phyloP scores from a whole-genome alignment of 2,329 filamentous ascomycete species.

The Aspergillus vadensis region DNA sequence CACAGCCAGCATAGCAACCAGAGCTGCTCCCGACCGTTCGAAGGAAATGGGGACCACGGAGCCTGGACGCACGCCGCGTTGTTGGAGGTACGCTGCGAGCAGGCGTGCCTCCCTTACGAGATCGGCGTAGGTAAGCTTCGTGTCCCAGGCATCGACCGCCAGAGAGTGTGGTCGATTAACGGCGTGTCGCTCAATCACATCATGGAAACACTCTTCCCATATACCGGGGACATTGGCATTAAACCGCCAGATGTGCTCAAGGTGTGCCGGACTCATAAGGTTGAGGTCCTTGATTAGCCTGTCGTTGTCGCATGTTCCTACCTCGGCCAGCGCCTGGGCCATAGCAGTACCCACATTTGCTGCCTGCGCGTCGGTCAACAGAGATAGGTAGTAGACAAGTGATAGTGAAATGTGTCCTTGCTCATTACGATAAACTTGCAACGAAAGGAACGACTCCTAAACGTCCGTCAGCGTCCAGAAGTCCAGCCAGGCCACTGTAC shows the following conservation, averaged over 20 bases:
- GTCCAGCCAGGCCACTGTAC: too few relatives aligned
- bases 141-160: not conserved
- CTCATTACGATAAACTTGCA: not conserved
- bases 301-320: not conserved
- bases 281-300: not conserved
- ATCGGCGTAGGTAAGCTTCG: not conserved
- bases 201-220: not conserved
- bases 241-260: not conserved
- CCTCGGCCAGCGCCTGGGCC: not conserved
- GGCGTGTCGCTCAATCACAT: not conserved
- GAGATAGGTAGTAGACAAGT: not conserved
- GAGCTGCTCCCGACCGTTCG: not conserved
- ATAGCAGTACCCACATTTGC: not conserved
- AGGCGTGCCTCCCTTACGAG: not conserved
- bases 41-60: not conserved
- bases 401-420: not conserved
- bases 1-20: not conserved
- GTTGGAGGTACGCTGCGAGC: not conserved
- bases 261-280: not conserved
- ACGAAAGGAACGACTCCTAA: not conserved
- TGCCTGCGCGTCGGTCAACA: not conserved
- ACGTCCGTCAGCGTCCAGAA: not conserved
- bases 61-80: not conserved
- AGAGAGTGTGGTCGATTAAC: not conserved
- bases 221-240: not conserved